Base-by-base conservation (phyloP, 2,329 filamentous ascomycete genomes). In the Epichloe baconii region DNA sequence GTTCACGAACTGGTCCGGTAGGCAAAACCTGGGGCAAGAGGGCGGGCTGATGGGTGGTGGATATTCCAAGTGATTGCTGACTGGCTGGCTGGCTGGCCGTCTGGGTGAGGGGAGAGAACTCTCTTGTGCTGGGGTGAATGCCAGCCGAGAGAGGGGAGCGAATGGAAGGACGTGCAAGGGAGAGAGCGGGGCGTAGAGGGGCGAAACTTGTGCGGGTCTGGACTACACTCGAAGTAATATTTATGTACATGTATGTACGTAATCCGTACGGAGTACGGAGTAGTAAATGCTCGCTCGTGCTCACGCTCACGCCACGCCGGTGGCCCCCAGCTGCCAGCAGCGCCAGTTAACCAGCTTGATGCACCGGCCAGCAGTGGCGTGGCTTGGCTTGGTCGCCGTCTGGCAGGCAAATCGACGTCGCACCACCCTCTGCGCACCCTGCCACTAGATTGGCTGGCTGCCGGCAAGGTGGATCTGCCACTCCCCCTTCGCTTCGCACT, bases 11-110 rank as follows among this genome's bases (percentile, higher is more conserved):
- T 44, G 23, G 31, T 44, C 37, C 41, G 43, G 47, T 44, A 31
- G 41, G 47, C 31, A 49, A 44, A 49, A 49, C 43, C 47, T 49
- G 47, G 47, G 47, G 47, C 14, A 49, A 34, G 15, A 17, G 34
- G 37, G 6, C 14, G n/a, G 46, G 36, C 4, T 17, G 35, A 40
- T 42, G 37, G 21, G 34, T 19, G 15, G 47, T 10, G 37, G 8
- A 38, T 14, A 31, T 31, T 10, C 8, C 26, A 31, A 31, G 26
- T 10, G 26, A 31, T 31, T 31, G 37, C 15, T 10, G 26, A 31
- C 21, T 14, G 47, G 12, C 47, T 48, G 38, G 47, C 41, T 42
- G 19, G 6, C 17, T 11, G 40, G 10, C 19, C 17, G 19, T 38
- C 17, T 42, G 40, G 17, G n/a, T 21, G 7, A 4, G 26, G 26